phyloP scores from a whole-genome alignment of 441 rosid genomes.

The Brassica hybrid region DNA sequence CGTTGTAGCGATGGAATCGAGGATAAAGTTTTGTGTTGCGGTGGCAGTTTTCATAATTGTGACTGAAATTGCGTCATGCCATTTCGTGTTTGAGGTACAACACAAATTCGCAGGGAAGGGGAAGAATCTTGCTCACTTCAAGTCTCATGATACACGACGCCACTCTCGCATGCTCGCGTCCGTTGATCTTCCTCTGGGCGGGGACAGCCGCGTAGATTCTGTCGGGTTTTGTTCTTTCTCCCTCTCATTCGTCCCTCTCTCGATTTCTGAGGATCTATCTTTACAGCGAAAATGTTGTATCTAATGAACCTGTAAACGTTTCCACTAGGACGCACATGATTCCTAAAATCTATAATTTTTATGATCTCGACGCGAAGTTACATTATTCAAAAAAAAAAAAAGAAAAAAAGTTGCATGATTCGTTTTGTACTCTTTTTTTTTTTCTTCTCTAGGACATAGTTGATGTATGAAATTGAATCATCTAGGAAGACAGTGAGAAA shows the following conservation, averaged over 20 bases:
- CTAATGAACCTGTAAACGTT: not conserved
- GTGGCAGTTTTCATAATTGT: constrained; percentile 26
- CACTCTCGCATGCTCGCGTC: constrained; percentile 64
- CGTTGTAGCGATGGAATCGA: constrained; percentile 48
- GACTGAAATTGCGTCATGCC: constrained; percentile 34
- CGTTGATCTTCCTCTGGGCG: constrained; percentile 69
- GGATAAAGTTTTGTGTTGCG: constrained; percentile 33
- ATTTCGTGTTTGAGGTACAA: constrained; percentile 59
- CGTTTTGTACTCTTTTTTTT: not conserved
- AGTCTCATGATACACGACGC: constrained; percentile 68
- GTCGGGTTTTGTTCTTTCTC: constrained; percentile 59
- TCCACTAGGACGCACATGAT: not conserved
- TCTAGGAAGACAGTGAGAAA: not conserved
- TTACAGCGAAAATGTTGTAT: not conserved
- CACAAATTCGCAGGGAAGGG: constrained; percentile 59
- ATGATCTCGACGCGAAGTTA: not conserved
- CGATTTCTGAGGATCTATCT: not conserved
- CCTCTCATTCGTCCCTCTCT: constrained; percentile 1
- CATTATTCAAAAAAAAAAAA: too few relatives aligned
- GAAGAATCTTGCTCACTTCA: constrained; percentile 52
- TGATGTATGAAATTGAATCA: not conserved
- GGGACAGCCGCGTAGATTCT: constrained; percentile 64
- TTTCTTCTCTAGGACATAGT: not conserved
- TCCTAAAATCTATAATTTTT: not conserved
- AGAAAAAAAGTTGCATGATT: too few relatives aligned